Evolutionary conservation across 345 rosid species (phyloP).

Genomic region (Balakata baccata): DNA sequence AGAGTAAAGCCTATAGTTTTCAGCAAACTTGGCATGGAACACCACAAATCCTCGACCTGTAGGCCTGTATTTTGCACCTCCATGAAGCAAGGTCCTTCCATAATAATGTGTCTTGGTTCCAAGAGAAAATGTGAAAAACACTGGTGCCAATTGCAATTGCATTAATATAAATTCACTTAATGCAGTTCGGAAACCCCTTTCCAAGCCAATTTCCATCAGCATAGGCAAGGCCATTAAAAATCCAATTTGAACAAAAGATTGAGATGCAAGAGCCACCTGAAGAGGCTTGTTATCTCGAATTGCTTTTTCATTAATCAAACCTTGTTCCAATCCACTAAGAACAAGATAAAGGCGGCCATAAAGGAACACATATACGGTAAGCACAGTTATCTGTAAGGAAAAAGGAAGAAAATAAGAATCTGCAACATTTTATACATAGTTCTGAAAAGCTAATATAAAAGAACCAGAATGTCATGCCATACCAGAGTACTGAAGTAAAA

Average conservation of each 20-base stretch:
- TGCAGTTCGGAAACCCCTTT: slow-evolving; percentile 93
- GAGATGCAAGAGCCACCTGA: slow-evolving; percentile 98
- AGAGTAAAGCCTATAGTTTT: slow-evolving; percentile 92
- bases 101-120: slow-evolving; percentile 98
- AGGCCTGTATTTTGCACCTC: slow-evolving; percentile 93
- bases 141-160: slow-evolving; percentile 96
- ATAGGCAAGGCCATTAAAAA: slow-evolving; percentile 94
- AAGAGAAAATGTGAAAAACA: slow-evolving; percentile 96
- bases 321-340: slow-evolving; percentile 91
- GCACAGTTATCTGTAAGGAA: slow-evolving; percentile 79
- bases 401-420: slow-evolving; percentile 19
- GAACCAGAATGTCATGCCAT: slow-evolving; percentile 16
- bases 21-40: slow-evolving; percentile 99
- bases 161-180: slow-evolving; percentile 89
- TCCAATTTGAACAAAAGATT: slow-evolving; percentile 96
- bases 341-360: slow-evolving; percentile 99
- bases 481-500: slow-evolving; percentile 98
- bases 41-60: slow-evolving; percentile 99
- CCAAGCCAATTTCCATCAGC: slow-evolving; percentile 99
- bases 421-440: not conserved
- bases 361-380: slow-evolving; percentile 92
- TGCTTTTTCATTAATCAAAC: slow-evolving; percentile 59
- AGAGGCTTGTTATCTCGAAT: slow-evolving; percentile 90
- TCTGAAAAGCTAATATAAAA: slow-evolving; percentile 7
- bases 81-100: slow-evolving; percentile 95